phyloP scores from a whole-genome alignment of 106 monocot species.

The Apostasia ramifera region DNA sequence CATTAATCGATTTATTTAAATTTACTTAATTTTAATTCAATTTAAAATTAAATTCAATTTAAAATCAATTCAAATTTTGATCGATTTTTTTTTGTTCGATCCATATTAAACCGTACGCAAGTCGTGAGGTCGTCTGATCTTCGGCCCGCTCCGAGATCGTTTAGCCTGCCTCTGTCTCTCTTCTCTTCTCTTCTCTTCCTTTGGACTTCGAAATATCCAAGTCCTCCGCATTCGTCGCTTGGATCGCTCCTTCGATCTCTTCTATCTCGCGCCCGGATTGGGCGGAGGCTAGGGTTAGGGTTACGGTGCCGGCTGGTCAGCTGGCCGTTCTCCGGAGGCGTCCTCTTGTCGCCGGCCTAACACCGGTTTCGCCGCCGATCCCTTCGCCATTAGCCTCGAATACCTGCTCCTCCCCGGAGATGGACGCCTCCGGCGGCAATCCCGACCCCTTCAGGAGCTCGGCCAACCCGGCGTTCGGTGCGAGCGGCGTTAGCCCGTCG shows the following conservation, averaged over 20 bases:
- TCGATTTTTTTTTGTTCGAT: too few species aligned
- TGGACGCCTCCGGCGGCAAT: slow-evolving; percentile 15
- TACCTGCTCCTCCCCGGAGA: neutral
- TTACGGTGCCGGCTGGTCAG: neutral
- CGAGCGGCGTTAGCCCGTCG: slow-evolving; percentile 9
- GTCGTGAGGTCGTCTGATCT: too few species aligned
- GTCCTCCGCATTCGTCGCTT: too few species aligned
- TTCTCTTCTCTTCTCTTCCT: too few species aligned
- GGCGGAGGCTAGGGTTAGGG: neutral
- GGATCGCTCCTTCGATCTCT: neutral
- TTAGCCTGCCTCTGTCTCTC: too few species aligned
- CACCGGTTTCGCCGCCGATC: neutral
- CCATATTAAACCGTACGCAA: too few species aligned
- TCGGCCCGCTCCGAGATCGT: too few species aligned
- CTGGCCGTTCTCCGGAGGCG: slow-evolving; percentile 3
- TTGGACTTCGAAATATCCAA: too few species aligned
- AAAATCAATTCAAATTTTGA: too few species aligned
- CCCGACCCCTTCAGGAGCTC: slow-evolving; percentile 3
- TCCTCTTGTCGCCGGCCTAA: neutral
- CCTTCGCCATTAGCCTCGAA: neutral
- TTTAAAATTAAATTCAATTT: too few species aligned
- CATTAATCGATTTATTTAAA: too few species aligned
- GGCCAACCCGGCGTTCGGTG: neutral
- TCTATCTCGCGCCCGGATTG: neutral
- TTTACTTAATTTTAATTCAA: too few species aligned